These are phyloP conservation scores for Carex cristatella DNA, from an alignment of 176 grass and related monocot genomes.

Conservation along the genomic window DNA sequence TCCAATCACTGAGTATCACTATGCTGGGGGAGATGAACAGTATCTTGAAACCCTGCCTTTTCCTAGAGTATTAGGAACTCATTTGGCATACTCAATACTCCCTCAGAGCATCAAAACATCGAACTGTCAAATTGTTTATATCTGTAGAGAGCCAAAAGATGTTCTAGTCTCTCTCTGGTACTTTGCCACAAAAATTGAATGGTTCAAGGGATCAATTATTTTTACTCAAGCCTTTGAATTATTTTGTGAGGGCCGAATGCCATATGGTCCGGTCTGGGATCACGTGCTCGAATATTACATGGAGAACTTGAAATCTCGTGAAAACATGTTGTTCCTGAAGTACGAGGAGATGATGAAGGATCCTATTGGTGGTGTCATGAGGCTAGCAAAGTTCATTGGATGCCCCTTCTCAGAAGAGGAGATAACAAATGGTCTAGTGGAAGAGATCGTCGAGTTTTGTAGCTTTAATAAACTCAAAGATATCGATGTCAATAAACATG, in stretches of 20 bases:
- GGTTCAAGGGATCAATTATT: background rate
- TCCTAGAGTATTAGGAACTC: background rate
- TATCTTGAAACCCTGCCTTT: background rate
- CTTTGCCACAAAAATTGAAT: background rate
- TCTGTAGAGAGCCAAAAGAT: slow-evolving; percentile 25
- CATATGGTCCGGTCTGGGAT: background rate
- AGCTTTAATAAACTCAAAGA: background rate
- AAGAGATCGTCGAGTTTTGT: background rate
- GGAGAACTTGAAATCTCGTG: background rate
- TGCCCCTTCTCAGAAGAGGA: background rate
- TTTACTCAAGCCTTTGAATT: background rate
- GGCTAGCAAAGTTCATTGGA: background rate
- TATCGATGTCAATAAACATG: background rate
- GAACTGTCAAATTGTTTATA: background rate
- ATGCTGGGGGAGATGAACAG: background rate
- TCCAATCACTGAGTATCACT: background rate
- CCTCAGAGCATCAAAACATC: background rate
- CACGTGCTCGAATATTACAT: slow-evolving; percentile 12
- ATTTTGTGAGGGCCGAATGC: background rate
- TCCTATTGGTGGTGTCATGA: background rate
- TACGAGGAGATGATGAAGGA: slow-evolving; percentile 28
- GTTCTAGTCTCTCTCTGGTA: background rate
- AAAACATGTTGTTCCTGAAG: slow-evolving; percentile 5
- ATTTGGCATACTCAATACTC: background rate
- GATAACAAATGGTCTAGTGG: background rate